These are phyloP conservation scores for Fusarium falciforme DNA, from an alignment of 2,329 filamentous ascomycete species.

Conservation along the genomic window DNA sequence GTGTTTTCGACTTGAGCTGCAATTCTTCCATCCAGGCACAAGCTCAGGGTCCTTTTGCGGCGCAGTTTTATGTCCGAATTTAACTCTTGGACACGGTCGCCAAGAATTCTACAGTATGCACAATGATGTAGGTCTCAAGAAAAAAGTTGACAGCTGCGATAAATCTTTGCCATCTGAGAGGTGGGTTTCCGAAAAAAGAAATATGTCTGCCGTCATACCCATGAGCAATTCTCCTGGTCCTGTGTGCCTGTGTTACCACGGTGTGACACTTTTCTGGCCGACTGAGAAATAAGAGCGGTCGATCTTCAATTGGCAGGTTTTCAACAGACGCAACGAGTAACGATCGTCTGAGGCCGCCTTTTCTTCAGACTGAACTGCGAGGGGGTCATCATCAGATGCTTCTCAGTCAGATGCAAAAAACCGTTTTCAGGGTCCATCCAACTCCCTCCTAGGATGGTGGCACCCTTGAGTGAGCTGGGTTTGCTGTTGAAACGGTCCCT, in stretches of 20 bases:
- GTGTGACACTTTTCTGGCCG: background rate
- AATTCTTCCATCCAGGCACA: background rate
- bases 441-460: background rate
- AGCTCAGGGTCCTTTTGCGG: background rate
- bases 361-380: background rate
- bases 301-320: background rate
- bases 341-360: slow-evolving; percentile 8
- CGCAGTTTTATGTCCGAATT: background rate
- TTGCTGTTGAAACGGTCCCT: background rate
- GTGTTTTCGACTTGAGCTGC: background rate
- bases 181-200: background rate
- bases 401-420: background rate
- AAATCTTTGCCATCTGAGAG: background rate
- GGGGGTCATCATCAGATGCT: background rate
- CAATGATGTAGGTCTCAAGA: background rate
- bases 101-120: background rate
- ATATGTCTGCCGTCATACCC: background rate
- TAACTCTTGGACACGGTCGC: background rate
- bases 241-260: background rate
- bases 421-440: slow-evolving; percentile 9
- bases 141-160: background rate
- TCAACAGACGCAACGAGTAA: background rate
- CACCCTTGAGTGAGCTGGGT: background rate
- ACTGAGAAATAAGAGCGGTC: background rate
- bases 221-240: background rate